These are phyloP conservation scores for Lasiodiplodia citricola DNA, from an alignment of 2,329 filamentous ascomycete species.

Conservation along the genomic window DNA sequence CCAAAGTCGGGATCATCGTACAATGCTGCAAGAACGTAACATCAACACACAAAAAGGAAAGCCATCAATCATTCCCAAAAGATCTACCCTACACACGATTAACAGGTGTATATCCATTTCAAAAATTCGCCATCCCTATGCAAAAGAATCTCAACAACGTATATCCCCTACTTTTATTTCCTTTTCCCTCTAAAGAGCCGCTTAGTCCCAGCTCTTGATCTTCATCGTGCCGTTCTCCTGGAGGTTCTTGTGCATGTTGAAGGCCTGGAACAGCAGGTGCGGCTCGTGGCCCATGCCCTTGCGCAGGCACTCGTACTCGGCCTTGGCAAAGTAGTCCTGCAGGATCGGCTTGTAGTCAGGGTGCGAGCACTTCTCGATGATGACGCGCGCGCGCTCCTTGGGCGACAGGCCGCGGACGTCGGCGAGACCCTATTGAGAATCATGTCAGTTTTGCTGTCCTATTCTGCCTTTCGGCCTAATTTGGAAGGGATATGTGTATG, in stretches of 20 bases:
- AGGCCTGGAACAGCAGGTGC: constrained; percentile 82
- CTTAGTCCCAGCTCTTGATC: constrained; percentile 66
- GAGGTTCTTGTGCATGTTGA: constrained; percentile 88
- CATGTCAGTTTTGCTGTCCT: constrained; percentile 34
- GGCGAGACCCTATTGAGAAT: constrained; percentile 70
- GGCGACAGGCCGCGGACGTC: constrained; percentile 84
- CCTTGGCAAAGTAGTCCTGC: constrained; percentile 80
- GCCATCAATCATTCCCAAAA: constrained; percentile 6
- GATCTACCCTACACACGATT: neutral
- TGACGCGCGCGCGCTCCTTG: constrained; percentile 79
- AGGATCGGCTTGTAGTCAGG: constrained; percentile 84
- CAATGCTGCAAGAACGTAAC: neutral
- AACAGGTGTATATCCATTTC: neutral
- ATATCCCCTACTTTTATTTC: neutral
- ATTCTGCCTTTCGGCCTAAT: neutral
- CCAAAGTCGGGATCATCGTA: too few species aligned
- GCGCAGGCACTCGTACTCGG: constrained; percentile 82
- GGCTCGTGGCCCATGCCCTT: constrained; percentile 93
- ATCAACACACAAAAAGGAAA: neutral
- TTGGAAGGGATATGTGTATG: neutral
- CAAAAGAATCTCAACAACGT: neutral
- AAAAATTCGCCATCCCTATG: constrained; percentile 18
- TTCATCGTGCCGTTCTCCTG: constrained; percentile 88
- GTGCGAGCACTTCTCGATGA: constrained; percentile 86
- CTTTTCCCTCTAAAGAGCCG: neutral